Conservation (phyloP, 2,329 filamentous ascomycete genomes). For the Colletotrichum australisinense region DNA sequence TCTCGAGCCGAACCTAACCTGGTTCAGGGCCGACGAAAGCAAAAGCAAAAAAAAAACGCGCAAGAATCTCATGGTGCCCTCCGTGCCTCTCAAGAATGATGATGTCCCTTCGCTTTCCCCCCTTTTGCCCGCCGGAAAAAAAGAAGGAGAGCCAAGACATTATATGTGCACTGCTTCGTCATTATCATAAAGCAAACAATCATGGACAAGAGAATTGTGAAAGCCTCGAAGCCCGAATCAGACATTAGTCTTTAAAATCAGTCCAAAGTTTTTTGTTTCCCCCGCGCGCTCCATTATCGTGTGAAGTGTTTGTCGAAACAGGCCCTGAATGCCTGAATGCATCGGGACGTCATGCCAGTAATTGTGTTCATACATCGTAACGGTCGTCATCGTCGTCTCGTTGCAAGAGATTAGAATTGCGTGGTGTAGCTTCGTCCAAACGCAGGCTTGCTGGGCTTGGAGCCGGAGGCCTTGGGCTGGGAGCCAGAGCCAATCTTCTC, state of each 20-base stretch:
- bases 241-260: constrained; percentile 34
- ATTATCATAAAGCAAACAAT: constrained; percentile 37
- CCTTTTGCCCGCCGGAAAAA: background rate
- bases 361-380: constrained; percentile 38
- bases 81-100: constrained; percentile 2
- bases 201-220: constrained; percentile 28
- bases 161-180: constrained; percentile 35
- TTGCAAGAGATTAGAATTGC: constrained; percentile 44
- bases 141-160: constrained; percentile 13
- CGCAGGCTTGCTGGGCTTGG: constrained; percentile 47
- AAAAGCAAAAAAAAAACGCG: background rate
- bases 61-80: constrained; percentile 3
- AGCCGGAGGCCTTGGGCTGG: constrained; percentile 45
- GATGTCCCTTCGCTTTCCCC: constrained; percentile 1
- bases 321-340: constrained; percentile 25
- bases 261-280: constrained; percentile 19
- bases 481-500: constrained; percentile 74
- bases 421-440: constrained; percentile 52
- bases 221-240: constrained; percentile 33
- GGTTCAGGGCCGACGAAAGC: background rate
- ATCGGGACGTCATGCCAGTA: constrained; percentile 35
- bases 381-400: constrained; percentile 28
- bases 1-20: constrained; percentile 7
- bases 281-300: constrained; percentile 34
- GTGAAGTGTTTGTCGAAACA: constrained; percentile 23